A percentile compares a stretch with the other conserved stretches of the same genome.
Evolutionary conservation across 352 stramenopile species (phyloP).

Genomic region (Globisporangium perplexum): DNA sequence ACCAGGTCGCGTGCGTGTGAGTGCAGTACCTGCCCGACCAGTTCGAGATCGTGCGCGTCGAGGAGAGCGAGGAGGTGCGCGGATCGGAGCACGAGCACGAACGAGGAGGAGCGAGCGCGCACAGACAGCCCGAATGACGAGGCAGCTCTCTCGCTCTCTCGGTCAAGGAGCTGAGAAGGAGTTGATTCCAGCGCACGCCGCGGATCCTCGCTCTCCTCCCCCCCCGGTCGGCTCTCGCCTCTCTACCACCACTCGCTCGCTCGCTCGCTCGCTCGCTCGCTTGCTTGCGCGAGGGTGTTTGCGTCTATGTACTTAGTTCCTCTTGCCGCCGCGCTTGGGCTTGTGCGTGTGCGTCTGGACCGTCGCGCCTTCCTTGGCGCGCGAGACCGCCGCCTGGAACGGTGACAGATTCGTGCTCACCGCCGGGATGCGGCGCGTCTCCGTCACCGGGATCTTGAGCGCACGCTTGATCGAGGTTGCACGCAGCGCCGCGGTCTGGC

Average conservation of each 20-base stretch:
- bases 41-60: slow-evolving; percentile 32
- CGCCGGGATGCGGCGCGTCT: slow-evolving; percentile 33
- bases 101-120: neutral
- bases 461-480: slow-evolving; percentile 45
- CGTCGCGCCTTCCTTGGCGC: slow-evolving; percentile 58
- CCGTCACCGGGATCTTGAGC: slow-evolving; percentile 43
- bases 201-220: neutral
- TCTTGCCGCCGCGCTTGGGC: slow-evolving; percentile 34
- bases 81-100: neutral
- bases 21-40: slow-evolving; percentile 48
- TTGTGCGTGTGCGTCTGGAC: slow-evolving; percentile 73
- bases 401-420: slow-evolving; percentile 36
- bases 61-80: slow-evolving; percentile 1
- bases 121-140: neutral
- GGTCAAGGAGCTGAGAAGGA: neutral
- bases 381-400: slow-evolving; percentile 66
- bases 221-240: neutral
- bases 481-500: slow-evolving; percentile 54
- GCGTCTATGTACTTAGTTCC: slow-evolving; percentile 24
- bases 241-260: neutral
- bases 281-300: neutral
- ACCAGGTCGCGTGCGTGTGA: neutral
- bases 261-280: neutral
- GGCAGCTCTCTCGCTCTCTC: neutral
- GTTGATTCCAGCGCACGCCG: neutral